A percentile compares a stretch with the other conserved stretches of the same genome.
Evolutionary conservation across 2,329 filamentous ascomycete genomes (phyloP).

Genomic region (Diaporthe aspalathi): DNA sequence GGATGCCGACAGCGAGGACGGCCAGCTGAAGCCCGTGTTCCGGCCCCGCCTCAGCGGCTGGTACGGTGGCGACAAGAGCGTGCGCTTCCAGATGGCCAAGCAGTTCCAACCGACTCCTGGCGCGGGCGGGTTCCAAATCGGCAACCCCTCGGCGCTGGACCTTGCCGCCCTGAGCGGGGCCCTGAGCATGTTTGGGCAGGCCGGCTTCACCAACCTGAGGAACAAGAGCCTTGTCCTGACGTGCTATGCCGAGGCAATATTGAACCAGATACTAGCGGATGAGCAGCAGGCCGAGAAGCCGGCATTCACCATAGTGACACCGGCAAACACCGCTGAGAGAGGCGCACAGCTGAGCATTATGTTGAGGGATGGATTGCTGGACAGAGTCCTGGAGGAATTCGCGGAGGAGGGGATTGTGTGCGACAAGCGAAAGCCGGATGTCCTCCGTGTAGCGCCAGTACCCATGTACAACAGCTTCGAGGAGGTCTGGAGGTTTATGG

Average conservation of each 20-base stretch:
- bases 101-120: slow-evolving; percentile 81
- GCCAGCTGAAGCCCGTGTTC: slow-evolving; percentile 57
- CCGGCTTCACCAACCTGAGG: slow-evolving; percentile 75
- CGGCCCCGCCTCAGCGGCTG: slow-evolving; percentile 80
- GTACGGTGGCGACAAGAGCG: slow-evolving; percentile 85
- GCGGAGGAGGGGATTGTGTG: slow-evolving; percentile 78
- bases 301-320: slow-evolving; percentile 75
- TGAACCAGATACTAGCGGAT: slow-evolving; percentile 58
- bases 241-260: slow-evolving; percentile 78
- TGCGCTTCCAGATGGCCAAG: slow-evolving; percentile 87
- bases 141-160: slow-evolving; percentile 84
- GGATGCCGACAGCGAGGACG: slow-evolving; percentile 52
- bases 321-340: slow-evolving; percentile 72
- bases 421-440: slow-evolving; percentile 87
- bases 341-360: slow-evolving; percentile 84
- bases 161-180: slow-evolving; percentile 79
- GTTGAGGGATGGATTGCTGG: slow-evolving; percentile 75
- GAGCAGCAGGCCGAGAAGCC: slow-evolving; percentile 47
- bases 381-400: slow-evolving; percentile 72
- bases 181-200: slow-evolving; percentile 78
- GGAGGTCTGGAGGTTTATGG: slow-evolving; percentile 71
- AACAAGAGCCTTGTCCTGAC: slow-evolving; percentile 80
- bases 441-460: slow-evolving; percentile 84
- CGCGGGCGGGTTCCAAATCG: slow-evolving; percentile 85
- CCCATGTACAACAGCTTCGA: slow-evolving; percentile 85